Evolutionary conservation across 2,329 filamentous ascomycete species (phyloP).

Genomic region (Penicillium sp.): DNA sequence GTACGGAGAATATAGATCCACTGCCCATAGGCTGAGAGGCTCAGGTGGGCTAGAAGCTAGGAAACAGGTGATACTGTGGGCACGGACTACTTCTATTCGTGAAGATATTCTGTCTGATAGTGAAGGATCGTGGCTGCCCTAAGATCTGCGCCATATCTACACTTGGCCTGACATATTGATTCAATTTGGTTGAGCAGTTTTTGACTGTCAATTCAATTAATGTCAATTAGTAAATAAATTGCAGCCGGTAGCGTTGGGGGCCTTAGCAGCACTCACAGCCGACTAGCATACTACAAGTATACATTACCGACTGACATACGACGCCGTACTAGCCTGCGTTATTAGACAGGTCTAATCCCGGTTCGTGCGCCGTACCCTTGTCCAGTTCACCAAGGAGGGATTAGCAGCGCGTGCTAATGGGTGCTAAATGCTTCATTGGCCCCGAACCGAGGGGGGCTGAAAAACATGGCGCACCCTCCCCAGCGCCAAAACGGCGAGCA

Average conservation of each 20-base stretch:
- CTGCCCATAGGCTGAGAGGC: background rate
- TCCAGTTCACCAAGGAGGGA: background rate
- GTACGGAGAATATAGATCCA: background rate
- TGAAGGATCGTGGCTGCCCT: conserved; percentile 14
- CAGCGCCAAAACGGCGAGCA: background rate
- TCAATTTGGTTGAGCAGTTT: too few relatives aligned
- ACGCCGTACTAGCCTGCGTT: background rate
- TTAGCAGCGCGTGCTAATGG: background rate
- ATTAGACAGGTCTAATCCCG: background rate
- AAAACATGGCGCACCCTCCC: background rate
- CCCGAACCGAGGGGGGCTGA: conserved; percentile 8
- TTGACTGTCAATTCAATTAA: background rate
- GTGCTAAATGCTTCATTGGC: conserved; percentile 9
- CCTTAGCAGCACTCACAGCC: background rate
- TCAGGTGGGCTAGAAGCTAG: background rate
- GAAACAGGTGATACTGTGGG: too few relatives aligned
- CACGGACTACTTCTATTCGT: too few relatives aligned
- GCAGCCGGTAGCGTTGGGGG: background rate
- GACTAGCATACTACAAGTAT: too few relatives aligned
- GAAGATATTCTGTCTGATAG: background rate
- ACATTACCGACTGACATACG: too few relatives aligned
- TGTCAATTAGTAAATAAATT: background rate
- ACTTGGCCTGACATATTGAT: too few relatives aligned
- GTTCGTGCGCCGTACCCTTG: background rate
- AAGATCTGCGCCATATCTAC: conserved; percentile 13